Percentiles rank a stretch among this genome's conserved stretches.
Conservation (phyloP, 345 rosid genomes). For the Pseudoturritis turrita region DNA sequence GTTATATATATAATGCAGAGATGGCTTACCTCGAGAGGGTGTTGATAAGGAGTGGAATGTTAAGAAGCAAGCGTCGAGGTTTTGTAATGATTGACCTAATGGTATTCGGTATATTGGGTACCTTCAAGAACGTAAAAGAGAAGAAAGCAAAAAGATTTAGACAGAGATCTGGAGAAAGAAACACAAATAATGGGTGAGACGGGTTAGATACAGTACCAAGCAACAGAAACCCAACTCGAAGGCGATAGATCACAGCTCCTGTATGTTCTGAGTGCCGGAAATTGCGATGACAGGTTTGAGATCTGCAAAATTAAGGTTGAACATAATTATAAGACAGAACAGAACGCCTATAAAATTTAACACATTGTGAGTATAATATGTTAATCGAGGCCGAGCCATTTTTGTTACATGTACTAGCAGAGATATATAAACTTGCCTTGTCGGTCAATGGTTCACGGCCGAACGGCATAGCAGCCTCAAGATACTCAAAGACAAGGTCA, state of each 20-base stretch:
- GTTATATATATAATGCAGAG: slow-evolving; percentile 1
- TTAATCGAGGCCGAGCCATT: not conserved
- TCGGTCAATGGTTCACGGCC: slow-evolving; percentile 81
- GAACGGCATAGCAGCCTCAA: slow-evolving; percentile 67
- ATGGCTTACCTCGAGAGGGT: slow-evolving; percentile 39
- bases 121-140: slow-evolving; percentile 39
- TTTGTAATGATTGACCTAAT: slow-evolving; percentile 62
- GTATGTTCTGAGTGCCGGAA: slow-evolving; percentile 57
- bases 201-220: slow-evolving; percentile 51
- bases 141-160: not conserved
- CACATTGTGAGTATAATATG: not conserved
- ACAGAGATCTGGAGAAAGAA: not conserved
- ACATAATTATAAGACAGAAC: not conserved
- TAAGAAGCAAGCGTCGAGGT: slow-evolving; percentile 74
- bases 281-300: slow-evolving; percentile 43
- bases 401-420: not conserved
- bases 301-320: slow-evolving; percentile 36
- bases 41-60: slow-evolving; percentile 77
- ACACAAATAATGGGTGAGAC: not conserved
- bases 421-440: slow-evolving; percentile 44
- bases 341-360: not conserved
- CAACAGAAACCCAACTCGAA: slow-evolving; percentile 80
- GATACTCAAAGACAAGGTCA: slow-evolving; percentile 62
- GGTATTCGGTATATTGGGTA: slow-evolving; percentile 91
- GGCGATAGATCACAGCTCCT: slow-evolving; percentile 75